phyloP scores from a whole-genome alignment of 2,329 filamentous ascomycete species.

The Aspergillus quadricinctus region DNA sequence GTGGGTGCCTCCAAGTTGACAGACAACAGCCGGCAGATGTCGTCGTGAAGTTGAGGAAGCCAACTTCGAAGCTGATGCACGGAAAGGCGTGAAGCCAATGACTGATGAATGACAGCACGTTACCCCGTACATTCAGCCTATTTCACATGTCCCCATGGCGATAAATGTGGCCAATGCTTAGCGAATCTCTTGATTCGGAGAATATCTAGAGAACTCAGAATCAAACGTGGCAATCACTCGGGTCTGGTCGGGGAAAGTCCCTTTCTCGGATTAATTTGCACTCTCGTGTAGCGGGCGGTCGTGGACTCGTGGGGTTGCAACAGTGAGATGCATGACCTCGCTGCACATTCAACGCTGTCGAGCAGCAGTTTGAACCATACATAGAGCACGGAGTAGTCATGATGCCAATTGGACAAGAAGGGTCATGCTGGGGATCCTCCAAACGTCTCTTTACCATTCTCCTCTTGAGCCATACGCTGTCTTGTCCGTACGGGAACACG shows the following conservation, averaged over 20 bases:
- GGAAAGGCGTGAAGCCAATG: neutral
- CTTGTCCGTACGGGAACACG: neutral
- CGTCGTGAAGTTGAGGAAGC: no score
- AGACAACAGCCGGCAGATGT: no score
- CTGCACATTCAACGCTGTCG: neutral
- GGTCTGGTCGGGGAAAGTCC: slow-evolving; percentile 6
- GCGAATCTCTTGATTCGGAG: neutral
- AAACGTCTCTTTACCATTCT: neutral
- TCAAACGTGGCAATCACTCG: neutral
- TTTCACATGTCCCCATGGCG: neutral
- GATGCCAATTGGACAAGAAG: neutral
- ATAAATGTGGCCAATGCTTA: neutral
- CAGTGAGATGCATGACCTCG: slow-evolving; percentile 1
- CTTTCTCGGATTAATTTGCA: slow-evolving; percentile 17
- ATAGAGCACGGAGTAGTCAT: neutral
- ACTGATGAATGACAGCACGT: neutral
- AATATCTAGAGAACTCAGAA: neutral
- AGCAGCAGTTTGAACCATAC: neutral
- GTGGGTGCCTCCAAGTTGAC: no score
- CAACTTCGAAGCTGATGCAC: no score
- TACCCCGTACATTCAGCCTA: neutral
- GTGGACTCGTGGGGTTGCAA: neutral
- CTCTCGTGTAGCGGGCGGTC: slow-evolving; percentile 4
- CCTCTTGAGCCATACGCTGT: neutral
- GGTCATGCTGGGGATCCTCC: no score